A percentile compares a stretch with the other conserved stretches of the same genome.
Evolutionary conservation across 2,329 filamentous ascomycete genomes (phyloP).

Genomic region (Fusarium papillatum): DNA sequence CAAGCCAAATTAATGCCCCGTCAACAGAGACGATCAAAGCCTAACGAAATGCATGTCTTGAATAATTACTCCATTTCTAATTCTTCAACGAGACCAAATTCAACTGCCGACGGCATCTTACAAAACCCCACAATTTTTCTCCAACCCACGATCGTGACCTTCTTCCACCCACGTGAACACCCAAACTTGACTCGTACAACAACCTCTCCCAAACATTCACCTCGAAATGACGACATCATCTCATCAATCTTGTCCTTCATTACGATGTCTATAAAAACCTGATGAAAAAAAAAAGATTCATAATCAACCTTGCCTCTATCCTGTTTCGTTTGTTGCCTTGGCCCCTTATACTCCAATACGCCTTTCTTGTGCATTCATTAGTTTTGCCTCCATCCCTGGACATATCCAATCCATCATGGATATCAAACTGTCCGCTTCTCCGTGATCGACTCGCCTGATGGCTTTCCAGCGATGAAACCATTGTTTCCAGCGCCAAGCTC

Average conservation of each 20-base stretch:
- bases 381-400: neutral
- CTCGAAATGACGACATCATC: constrained; percentile 31
- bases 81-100: constrained; percentile 6
- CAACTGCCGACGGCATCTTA: constrained; percentile 3
- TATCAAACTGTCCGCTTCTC: constrained; percentile 67
- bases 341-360: neutral
- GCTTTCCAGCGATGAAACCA: constrained; percentile 64
- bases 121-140: constrained; percentile 33
- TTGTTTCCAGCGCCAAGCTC: constrained; percentile 67
- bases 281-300: neutral
- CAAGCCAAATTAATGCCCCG: neutral
- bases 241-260: constrained; percentile 22
- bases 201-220: constrained; percentile 7
- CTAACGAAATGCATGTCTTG: neutral
- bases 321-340: neutral
- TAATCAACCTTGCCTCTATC: constrained; percentile 8
- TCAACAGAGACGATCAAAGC: neutral
- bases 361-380: neutral
- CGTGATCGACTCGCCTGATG: constrained; percentile 68
- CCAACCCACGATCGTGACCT: constrained; percentile 21
- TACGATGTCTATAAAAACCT: constrained; percentile 12
- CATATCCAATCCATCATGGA: neutral
- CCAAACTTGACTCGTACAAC: neutral
- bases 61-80: neutral
- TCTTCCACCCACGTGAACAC: constrained; percentile 4